Conservation (phyloP, 2,329 filamentous ascomycete genomes). For the Sarocladium kiliense region DNA sequence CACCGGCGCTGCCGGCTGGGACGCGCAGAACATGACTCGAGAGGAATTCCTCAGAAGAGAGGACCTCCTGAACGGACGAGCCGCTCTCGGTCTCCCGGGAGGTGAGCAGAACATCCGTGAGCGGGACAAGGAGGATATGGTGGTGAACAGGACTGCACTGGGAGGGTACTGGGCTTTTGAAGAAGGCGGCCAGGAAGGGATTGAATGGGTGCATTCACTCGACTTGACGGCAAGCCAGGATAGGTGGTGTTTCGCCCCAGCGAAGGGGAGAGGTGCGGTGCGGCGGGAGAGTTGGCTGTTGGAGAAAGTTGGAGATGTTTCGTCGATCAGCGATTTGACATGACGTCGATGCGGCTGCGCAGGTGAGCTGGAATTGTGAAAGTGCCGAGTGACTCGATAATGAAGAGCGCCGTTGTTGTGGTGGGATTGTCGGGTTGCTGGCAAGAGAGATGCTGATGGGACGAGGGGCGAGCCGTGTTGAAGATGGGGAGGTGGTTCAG, state of each 20-base stretch:
- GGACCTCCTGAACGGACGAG: conserved; percentile 70
- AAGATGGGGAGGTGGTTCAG: neutral
- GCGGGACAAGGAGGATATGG: conserved; percentile 89
- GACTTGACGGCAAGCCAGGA: conserved; percentile 19
- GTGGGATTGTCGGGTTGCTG: neutral
- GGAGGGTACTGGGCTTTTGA: conserved; percentile 85
- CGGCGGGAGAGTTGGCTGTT: neutral
- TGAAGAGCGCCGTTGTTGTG: neutral
- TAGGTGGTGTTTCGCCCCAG: neutral
- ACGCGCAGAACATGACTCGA: conserved; percentile 94
- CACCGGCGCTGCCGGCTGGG: conserved; percentile 46
- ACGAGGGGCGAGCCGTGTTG: neutral
- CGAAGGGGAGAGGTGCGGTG: conserved; percentile 10
- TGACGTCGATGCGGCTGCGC: neutral
- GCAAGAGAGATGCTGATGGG: neutral
- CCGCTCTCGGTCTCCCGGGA: conserved; percentile 84
- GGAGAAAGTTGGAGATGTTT: neutral
- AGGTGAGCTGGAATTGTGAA: neutral
- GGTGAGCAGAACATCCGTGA: conserved; percentile 85
- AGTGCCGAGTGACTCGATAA: neutral
- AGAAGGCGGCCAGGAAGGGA: conserved; percentile 97
- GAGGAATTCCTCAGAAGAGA: conserved; percentile 88
- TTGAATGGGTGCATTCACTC: conserved; percentile 91
- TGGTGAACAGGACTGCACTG: conserved; percentile 91
- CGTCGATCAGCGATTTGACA: conserved; percentile 6